These are phyloP conservation scores for Metarhizium humberi DNA, from an alignment of 2,329 filamentous ascomycete genomes.

Conservation along the genomic window DNA sequence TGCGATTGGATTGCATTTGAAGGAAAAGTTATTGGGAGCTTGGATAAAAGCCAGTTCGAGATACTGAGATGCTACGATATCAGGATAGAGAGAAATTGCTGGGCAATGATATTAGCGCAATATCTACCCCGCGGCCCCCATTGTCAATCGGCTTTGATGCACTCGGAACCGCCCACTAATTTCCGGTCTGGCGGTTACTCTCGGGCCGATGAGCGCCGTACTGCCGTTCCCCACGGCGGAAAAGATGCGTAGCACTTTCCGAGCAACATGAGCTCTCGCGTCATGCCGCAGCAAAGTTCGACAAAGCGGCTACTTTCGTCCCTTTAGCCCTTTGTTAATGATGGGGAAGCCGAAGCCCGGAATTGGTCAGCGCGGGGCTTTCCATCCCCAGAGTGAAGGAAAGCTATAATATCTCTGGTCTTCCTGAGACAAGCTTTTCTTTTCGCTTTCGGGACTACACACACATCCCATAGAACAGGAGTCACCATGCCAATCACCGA, in stretches of 20 bases:
- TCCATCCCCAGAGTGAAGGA: background rate
- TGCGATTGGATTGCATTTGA: no score
- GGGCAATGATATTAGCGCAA: background rate
- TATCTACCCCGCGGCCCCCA: background rate
- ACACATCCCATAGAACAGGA: background rate
- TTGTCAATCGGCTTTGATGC: background rate
- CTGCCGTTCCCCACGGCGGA: conserved; percentile 6
- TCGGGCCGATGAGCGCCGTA: conserved; percentile 2
- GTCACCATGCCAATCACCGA: conserved; percentile 39
- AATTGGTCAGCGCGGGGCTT: background rate
- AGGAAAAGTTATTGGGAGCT: no score
- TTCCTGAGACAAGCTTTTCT: background rate
- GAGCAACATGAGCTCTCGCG: background rate
- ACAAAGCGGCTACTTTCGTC: background rate
- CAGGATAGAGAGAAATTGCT: background rate
- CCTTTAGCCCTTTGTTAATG: background rate
- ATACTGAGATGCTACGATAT: background rate
- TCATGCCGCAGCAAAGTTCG: background rate
- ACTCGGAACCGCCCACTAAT: background rate
- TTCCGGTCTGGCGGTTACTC: conserved; percentile 2
- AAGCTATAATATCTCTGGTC: background rate
- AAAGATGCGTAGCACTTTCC: conserved; percentile 1
- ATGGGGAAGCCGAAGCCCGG: background rate
- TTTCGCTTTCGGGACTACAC: background rate
- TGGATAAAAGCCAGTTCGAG: no score